These are phyloP conservation scores for Limtongia smithiae DNA, from an alignment of 805 yeast species.

Conservation along the genomic window DNA sequence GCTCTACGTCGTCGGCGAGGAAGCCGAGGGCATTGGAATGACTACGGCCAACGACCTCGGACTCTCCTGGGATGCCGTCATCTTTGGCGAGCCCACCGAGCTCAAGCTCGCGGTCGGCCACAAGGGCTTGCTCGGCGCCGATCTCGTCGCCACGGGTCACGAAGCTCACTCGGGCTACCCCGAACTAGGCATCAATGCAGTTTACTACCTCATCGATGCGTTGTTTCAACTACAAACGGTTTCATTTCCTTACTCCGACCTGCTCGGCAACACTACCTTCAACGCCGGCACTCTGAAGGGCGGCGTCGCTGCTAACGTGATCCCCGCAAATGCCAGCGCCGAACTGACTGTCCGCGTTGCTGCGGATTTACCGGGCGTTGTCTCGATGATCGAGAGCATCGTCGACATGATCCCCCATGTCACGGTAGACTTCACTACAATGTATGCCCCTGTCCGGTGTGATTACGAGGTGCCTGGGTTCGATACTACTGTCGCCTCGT, in stretches of 20 bases:
- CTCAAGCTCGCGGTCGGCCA: slow-evolving; percentile 66
- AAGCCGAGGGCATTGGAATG: slow-evolving; percentile 66
- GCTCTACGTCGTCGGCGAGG: slow-evolving; percentile 69
- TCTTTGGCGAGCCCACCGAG: slow-evolving; percentile 77
- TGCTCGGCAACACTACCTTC: slow-evolving; percentile 59
- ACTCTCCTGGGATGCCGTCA: slow-evolving; percentile 52
- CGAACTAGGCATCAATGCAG: slow-evolving; percentile 61
- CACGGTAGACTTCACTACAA: slow-evolving; percentile 26
- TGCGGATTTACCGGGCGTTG: slow-evolving; percentile 43
- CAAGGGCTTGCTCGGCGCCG: slow-evolving; percentile 38
- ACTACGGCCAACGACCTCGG: slow-evolving; percentile 42
- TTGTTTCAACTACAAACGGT: slow-evolving; percentile 45
- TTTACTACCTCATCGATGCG: slow-evolving; percentile 51
- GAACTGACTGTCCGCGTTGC: slow-evolving; percentile 53
- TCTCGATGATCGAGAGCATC: slow-evolving; percentile 39
- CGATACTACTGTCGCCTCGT: slow-evolving; percentile 49
- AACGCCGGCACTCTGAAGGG: slow-evolving; percentile 57
- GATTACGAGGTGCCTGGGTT: slow-evolving; percentile 66
- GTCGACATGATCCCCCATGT: slow-evolving; percentile 34
- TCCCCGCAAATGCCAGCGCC: slow-evolving; percentile 58
- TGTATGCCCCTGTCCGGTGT: slow-evolving; percentile 42
- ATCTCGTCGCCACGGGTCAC: slow-evolving; percentile 19
- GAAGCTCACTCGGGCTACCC: slow-evolving; percentile 64
- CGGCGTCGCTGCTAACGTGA: slow-evolving; percentile 65
- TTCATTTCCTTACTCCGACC: slow-evolving; percentile 49